Evolutionary conservation across 495 filamentous ascomycete species (phyloP).

Genomic region (Cercophora scortea): DNA sequence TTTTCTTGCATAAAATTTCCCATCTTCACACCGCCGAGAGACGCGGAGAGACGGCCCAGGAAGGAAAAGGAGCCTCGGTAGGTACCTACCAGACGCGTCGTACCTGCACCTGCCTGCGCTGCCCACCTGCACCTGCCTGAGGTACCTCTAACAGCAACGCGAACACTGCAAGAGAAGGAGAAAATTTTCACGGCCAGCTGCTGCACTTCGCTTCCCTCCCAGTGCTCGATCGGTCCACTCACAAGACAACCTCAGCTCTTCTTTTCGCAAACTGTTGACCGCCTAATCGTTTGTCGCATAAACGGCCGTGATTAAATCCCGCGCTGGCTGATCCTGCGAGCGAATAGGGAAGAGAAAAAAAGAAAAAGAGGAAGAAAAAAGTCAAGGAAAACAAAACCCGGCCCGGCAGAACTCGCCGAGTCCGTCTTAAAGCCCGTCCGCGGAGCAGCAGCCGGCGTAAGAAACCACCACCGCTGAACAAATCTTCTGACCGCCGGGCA

Average conservation of each 20-base stretch:
- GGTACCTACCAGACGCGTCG: no score
- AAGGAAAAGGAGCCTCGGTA: no score
- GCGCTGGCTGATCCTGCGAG: neutral
- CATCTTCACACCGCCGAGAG: neutral
- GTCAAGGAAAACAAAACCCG: no score
- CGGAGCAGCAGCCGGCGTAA: no score
- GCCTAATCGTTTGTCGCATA: constrained; percentile 14
- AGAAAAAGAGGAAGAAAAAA: neutral
- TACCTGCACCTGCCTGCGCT: no score
- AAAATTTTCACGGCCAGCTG: neutral
- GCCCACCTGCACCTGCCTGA: no score
- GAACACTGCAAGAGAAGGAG: neutral
- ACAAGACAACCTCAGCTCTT: neutral
- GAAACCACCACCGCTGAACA: neutral
- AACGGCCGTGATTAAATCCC: neutral
- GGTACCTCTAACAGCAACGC: neutral
- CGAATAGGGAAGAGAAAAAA: neutral
- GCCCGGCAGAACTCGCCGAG: no score
- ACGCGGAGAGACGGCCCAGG: neutral
- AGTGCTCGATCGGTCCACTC: constrained; percentile 1
- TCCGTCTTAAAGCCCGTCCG: no score
- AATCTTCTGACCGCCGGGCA: neutral
- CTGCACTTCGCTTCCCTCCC: neutral
- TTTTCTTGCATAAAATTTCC: constrained; percentile 7
- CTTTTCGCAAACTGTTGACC: constrained; percentile 15